Percentiles rank a stretch among this genome's conserved stretches.
These are phyloP conservation scores for Magnaporthiopsis incrustans DNA, from an alignment of 2,329 filamentous ascomycete species.

Conservation along the genomic window DNA sequence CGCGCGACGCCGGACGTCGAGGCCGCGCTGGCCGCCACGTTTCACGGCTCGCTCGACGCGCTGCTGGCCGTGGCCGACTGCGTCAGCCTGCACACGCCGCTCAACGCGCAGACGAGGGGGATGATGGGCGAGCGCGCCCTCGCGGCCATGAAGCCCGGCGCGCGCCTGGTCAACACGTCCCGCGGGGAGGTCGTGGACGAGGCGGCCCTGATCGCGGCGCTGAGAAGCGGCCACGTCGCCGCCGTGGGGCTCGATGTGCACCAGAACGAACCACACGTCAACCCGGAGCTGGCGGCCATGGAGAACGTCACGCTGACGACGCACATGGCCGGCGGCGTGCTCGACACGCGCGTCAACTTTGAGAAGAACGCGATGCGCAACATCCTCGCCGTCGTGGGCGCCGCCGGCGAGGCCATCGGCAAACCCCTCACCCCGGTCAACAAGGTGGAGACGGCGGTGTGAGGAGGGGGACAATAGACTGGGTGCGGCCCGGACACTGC, in stretches of 20 bases:
- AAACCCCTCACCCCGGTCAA: neutral
- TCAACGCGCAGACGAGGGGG: constrained; percentile 29
- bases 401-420: neutral
- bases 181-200: constrained; percentile 59
- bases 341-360: constrained; percentile 59
- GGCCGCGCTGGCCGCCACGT: constrained; percentile 33
- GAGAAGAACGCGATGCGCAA: constrained; percentile 61
- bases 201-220: constrained; percentile 49
- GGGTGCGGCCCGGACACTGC: no score
- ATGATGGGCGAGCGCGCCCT: constrained; percentile 43
- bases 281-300: constrained; percentile 29
- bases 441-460: constrained; percentile 34
- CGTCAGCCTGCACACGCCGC: constrained; percentile 50
- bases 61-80: constrained; percentile 49
- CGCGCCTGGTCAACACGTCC: constrained; percentile 58
- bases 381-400: constrained; percentile 42
- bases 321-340: constrained; percentile 59
- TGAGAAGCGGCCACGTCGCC: constrained; percentile 42
- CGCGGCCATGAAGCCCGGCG: constrained; percentile 41
- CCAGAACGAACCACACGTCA: constrained; percentile 48
- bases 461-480: no score
- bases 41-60: constrained; percentile 35
- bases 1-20: constrained; percentile 34
- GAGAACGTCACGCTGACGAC: constrained; percentile 48
- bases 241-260: constrained; percentile 58